A percentile compares a stretch with the other conserved stretches of the same genome.
Evolutionary conservation across 345 rosid species (phyloP).

Genomic region (Kandelia obovata): DNA sequence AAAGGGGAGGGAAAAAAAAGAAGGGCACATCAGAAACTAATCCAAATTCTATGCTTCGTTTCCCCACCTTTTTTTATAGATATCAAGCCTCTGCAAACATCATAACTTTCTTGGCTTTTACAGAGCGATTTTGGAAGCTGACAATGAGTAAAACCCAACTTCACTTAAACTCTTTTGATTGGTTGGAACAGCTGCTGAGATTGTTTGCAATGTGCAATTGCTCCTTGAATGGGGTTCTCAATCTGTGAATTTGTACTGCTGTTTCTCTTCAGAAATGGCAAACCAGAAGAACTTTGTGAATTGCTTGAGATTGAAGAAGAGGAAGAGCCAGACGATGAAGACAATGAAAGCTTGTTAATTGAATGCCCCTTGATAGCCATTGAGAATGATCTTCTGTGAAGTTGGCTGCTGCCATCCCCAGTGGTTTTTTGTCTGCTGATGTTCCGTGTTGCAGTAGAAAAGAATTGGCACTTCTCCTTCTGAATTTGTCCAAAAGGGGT

Average conservation of each 20-base stretch:
- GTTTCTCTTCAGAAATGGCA: constrained; percentile 29
- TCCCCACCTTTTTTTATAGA: not conserved
- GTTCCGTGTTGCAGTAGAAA: not conserved
- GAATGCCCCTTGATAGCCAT: constrained; percentile 24
- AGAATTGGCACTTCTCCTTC: constrained; percentile 11
- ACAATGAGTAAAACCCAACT: constrained; percentile 49
- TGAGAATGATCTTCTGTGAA: constrained; percentile 32
- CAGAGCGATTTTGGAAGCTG: constrained; percentile 44
- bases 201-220: constrained; percentile 85
- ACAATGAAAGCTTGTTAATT: constrained; percentile 8
- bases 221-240: constrained; percentile 86
- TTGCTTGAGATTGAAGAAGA: constrained; percentile 12
- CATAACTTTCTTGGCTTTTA: constrained; percentile 55
- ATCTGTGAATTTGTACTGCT: constrained; percentile 34
- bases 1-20: not conserved
- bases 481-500: constrained; percentile 50
- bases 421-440: constrained; percentile 13
- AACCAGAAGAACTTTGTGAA: not conserved
- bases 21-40: constrained; percentile 17
- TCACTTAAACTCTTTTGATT: constrained; percentile 38
- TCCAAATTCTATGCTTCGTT: constrained; percentile 3
- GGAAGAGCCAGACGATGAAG: not conserved
- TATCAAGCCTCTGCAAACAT: constrained; percentile 56
- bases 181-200: constrained; percentile 49
- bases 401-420: constrained; percentile 22